A percentile compares a stretch with the other conserved stretches of the same genome.
phyloP scores from a whole-genome alignment of 108 stramenopile genomes.

The Ochromonas danica region DNA sequence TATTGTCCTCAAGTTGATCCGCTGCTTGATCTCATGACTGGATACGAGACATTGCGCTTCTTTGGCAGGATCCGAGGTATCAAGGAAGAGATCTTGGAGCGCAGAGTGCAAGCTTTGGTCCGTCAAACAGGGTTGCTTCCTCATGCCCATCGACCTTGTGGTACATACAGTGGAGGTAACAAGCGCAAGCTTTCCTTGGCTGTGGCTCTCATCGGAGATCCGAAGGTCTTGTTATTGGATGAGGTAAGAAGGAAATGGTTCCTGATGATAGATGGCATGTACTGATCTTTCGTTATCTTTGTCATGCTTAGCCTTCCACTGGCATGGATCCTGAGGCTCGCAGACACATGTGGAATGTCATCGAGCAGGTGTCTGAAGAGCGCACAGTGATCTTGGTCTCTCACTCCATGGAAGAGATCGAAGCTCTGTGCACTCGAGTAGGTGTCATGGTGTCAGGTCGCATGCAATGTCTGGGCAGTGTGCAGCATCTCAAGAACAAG shows the following conservation, averaged over 20 bases:
- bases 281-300: not conserved
- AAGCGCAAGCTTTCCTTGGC: slow-evolving; percentile 48
- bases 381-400: slow-evolving; percentile 38
- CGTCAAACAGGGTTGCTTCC: slow-evolving; percentile 30
- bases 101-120: not conserved
- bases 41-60: slow-evolving; percentile 59
- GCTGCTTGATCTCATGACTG: slow-evolving; percentile 48
- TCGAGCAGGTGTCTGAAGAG: not conserved
- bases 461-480: slow-evolving; percentile 8
- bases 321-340: slow-evolving; percentile 51
- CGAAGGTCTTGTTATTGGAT: slow-evolving; percentile 45
- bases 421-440: slow-evolving; percentile 42
- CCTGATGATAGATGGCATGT: not conserved
- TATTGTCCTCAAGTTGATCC: slow-evolving; percentile 48
- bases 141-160: not conserved
- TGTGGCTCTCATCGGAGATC: slow-evolving; percentile 43
- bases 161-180: slow-evolving; percentile 49
- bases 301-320: slow-evolving; percentile 19
- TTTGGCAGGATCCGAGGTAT: slow-evolving; percentile 90
- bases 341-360: slow-evolving; percentile 38
- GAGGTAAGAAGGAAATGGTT: slow-evolving; percentile 29
- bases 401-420: slow-evolving; percentile 52
- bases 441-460: slow-evolving; percentile 8
- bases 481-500: slow-evolving; percentile 18
- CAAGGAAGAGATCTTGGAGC: slow-evolving; percentile 34